Base-by-base conservation (phyloP, 2,329 filamentous ascomycete species). In the Rasamsonia emersonii region DNA sequence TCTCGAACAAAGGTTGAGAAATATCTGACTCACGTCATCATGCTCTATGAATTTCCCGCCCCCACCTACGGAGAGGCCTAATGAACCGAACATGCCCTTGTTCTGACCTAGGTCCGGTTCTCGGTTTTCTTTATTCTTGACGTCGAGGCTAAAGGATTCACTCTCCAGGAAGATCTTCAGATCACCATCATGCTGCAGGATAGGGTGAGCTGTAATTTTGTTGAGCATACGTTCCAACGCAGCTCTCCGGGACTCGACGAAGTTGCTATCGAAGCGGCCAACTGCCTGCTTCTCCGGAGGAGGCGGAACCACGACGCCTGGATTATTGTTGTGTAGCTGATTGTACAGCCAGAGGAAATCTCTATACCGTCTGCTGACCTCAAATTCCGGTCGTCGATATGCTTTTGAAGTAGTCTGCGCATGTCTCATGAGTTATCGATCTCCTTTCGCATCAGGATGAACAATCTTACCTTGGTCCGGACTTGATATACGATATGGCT, bases 321-420 rank as follows among this genome's bases (percentile, higher is more conserved):
- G 91, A 49, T 91, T 95, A 58, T 93, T 98, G 40, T 79, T 81
- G 56, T 96, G 91, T 39, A 98, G 70, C 18, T 88, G 86, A 46
- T 81, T 95, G 60, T 98, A 98, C 17, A 98, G 77, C 91, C 91
- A 98, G 32, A 98, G 68, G 58, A 98, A 98, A 62, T 98, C 91
- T 37, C 88, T 80, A 60, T 96, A 98, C 52, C 91, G 77, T 47
- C 91, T 75, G 51, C 86, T 93, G 46, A 98, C 91, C 35, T 86
- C 80, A 51, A 98, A 96, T 52, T 94, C 88, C 32, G 84, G 71
- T 50, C 89, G 82, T 53, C 83, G 84, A 61, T 96, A 98, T 31
- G 86, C 91, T 65, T 95, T 95, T 21, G 89, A 96, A 1, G 86
- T 84, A 9, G 91, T 98, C 83, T 93, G 44, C 4, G 18, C 33